Evolutionary conservation across 345 rosid genomes (phyloP).

Genomic region (Gossypium turneri): DNA sequence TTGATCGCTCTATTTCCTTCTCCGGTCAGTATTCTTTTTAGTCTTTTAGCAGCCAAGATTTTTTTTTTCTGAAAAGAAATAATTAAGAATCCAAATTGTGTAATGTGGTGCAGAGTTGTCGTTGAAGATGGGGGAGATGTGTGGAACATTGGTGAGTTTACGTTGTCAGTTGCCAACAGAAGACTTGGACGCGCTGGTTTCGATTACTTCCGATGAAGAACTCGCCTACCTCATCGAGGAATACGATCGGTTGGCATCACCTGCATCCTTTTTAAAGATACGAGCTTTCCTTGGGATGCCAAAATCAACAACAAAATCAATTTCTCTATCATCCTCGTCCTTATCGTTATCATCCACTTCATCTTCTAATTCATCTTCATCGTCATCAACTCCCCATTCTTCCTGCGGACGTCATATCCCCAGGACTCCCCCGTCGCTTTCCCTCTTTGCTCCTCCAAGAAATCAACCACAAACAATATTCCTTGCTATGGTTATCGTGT

Average conservation of each 20-base stretch:
- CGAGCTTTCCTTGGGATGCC: slow-evolving; percentile 63
- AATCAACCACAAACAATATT: slow-evolving; percentile 29
- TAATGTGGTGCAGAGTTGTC: slow-evolving; percentile 46
- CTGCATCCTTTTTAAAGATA: slow-evolving; percentile 53
- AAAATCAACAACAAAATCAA: slow-evolving; percentile 33
- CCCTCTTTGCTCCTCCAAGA: slow-evolving; percentile 22
- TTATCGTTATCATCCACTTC: slow-evolving; percentile 29
- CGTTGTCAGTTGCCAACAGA: slow-evolving; percentile 87
- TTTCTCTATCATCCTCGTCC: slow-evolving; percentile 30
- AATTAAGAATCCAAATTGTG: neutral
- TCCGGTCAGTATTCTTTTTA: slow-evolving; percentile 38
- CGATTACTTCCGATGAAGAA: slow-evolving; percentile 78
- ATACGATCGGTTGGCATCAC: slow-evolving; percentile 51
- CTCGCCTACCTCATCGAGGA: slow-evolving; percentile 79
- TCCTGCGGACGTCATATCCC: slow-evolving; percentile 24
- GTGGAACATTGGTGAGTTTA: slow-evolving; percentile 49
- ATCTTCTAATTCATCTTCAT: slow-evolving; percentile 35
- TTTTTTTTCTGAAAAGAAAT: neutral
- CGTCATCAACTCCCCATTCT: slow-evolving; percentile 35
- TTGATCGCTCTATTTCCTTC: slow-evolving; percentile 63
- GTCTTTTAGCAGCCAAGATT: neutral
- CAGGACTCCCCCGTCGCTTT: slow-evolving; percentile 11
- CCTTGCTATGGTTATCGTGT: slow-evolving; percentile 41
- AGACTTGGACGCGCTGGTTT: slow-evolving; percentile 79
- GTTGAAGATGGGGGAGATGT: slow-evolving; percentile 62